Conservation (phyloP, 441 rosid species). For the Macaranga tanarius region DNA sequence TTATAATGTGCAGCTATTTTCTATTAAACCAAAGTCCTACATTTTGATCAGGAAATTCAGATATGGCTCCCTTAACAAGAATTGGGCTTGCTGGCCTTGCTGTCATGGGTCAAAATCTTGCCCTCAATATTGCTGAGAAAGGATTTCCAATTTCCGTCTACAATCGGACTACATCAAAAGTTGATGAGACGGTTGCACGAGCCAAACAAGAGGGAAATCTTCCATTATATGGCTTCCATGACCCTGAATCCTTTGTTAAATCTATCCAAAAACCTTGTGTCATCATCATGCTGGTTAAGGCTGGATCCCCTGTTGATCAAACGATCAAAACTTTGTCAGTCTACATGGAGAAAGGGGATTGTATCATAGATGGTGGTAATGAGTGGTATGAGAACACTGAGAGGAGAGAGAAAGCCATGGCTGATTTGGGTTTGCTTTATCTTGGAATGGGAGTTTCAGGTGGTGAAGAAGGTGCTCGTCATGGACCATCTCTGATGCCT, state of each 20-base stretch:
- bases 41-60: constrained; percentile 16
- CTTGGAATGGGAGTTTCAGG: constrained; percentile 41
- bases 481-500: constrained; percentile 40
- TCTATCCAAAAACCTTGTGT: constrained; percentile 38
- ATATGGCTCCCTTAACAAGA: constrained; percentile 31
- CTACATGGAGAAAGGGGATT: constrained; percentile 37
- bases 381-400: constrained; percentile 35
- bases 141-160: constrained; percentile 5
- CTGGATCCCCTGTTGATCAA: constrained; percentile 31
- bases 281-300: constrained; percentile 34
- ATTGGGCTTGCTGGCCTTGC: constrained; percentile 35
- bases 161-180: too few species aligned
- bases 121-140: constrained; percentile 37
- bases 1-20: background rate
- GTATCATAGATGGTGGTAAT: constrained; percentile 37
- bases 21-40: background rate
- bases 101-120: constrained; percentile 38
- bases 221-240: constrained; percentile 35
- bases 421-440: constrained; percentile 34
- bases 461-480: constrained; percentile 37
- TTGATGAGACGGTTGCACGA: constrained; percentile 29
- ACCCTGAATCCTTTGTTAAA: constrained; percentile 35
- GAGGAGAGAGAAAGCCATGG: constrained; percentile 33
- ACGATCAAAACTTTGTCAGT: constrained; percentile 37
- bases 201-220: constrained; percentile 35